phyloP scores from a whole-genome alignment of 2,329 filamentous ascomycete species.

The Fusarium vanettenii region DNA sequence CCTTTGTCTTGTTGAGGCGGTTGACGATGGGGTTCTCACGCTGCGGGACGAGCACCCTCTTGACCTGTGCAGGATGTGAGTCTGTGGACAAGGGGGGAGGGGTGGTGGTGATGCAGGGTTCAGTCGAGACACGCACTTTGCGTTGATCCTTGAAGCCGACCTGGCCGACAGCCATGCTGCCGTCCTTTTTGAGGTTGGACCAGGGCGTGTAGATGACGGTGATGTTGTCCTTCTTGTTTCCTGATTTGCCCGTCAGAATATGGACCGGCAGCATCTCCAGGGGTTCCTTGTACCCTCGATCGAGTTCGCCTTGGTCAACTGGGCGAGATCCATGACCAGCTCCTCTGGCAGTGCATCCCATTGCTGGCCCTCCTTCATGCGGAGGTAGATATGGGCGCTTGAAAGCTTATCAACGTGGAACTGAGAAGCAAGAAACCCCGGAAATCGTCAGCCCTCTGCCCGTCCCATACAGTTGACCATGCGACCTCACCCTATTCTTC shows the following conservation, averaged over 20 bases:
- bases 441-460: neutral
- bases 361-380: slow-evolving; percentile 78
- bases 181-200: slow-evolving; percentile 95
- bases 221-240: slow-evolving; percentile 99
- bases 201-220: slow-evolving; percentile 98
- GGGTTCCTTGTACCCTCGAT: slow-evolving; percentile 77
- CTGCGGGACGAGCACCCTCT: slow-evolving; percentile 80
- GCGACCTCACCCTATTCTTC: slow-evolving; percentile 34
- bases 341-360: slow-evolving; percentile 86
- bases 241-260: slow-evolving; percentile 53
- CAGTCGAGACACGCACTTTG: slow-evolving; percentile 56
- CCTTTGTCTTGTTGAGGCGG: slow-evolving; percentile 96
- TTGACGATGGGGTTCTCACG: slow-evolving; percentile 94
- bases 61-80: slow-evolving; percentile 65
- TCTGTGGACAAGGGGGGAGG: neutral
- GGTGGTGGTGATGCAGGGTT: neutral
- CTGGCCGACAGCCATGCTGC: slow-evolving; percentile 94
- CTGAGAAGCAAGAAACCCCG: slow-evolving; percentile 56
- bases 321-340: slow-evolving; percentile 88
- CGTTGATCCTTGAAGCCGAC: slow-evolving; percentile 93
- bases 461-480: neutral
- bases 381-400: slow-evolving; percentile 95
- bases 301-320: slow-evolving; percentile 98
- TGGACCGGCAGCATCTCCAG: neutral
- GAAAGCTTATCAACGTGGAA: slow-evolving; percentile 99